Conservation (phyloP, 2,329 filamentous ascomycete species). For the Ascocoryne sarcoides region DNA sequence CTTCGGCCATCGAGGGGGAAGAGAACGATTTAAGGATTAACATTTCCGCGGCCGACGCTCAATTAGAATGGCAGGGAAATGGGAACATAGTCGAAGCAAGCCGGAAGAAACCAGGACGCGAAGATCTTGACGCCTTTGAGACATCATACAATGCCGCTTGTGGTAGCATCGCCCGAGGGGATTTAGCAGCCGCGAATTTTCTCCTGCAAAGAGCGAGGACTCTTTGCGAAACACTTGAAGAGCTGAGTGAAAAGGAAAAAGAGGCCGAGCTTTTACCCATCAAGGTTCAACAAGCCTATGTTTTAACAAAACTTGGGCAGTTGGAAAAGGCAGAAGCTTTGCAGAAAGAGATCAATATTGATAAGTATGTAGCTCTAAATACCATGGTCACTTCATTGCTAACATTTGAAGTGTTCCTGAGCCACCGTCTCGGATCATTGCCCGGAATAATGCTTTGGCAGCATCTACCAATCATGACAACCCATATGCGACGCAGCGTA, state of each 20-base stretch:
- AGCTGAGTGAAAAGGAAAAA: slow-evolving; percentile 67
- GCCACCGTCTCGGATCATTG: slow-evolving; percentile 55
- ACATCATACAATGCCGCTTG: slow-evolving; percentile 76
- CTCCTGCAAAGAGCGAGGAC: slow-evolving; percentile 62
- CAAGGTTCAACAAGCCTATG: slow-evolving; percentile 66
- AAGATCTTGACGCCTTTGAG: slow-evolving; percentile 69
- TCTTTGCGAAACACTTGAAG: slow-evolving; percentile 65
- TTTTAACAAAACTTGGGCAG: slow-evolving; percentile 58
- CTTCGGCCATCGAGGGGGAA: slow-evolving; percentile 45
- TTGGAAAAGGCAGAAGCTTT: slow-evolving; percentile 55
- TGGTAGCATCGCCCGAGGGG: slow-evolving; percentile 59
- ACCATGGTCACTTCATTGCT: slow-evolving; percentile 17
- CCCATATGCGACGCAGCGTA: slow-evolving; percentile 58
- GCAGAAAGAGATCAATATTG: slow-evolving; percentile 50
- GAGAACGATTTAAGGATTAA: slow-evolving; percentile 73
- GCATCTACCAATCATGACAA: slow-evolving; percentile 42
- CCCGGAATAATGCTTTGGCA: slow-evolving; percentile 53
- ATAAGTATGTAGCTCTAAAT: slow-evolving; percentile 42
- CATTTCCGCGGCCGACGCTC: slow-evolving; percentile 59
- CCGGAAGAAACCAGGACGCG: slow-evolving; percentile 44
- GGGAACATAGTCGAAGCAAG: slow-evolving; percentile 22
- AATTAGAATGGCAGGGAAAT: slow-evolving; percentile 59
- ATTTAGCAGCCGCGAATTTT: slow-evolving; percentile 54
- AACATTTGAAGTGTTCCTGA: slow-evolving; percentile 50
- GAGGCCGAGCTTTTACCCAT: slow-evolving; percentile 67